phyloP scores from a whole-genome alignment of 2,329 filamentous ascomycete species.

The Stachybotrys chartarum region DNA sequence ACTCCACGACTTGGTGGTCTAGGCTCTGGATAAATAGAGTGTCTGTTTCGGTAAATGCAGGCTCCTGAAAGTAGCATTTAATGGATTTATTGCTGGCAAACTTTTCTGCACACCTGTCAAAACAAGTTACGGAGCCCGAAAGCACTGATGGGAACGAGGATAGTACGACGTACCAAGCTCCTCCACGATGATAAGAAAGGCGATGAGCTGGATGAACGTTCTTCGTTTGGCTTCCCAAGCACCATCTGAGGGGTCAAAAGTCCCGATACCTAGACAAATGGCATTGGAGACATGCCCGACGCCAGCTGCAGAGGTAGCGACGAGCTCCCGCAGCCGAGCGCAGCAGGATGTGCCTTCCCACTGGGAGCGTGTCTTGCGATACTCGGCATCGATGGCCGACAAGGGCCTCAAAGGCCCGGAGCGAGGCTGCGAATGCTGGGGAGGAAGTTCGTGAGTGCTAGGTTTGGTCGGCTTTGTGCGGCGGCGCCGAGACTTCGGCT shows the following conservation, averaged over 20 bases:
- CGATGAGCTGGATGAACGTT: constrained; percentile 45
- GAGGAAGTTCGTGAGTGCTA: background rate
- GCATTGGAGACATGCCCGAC: constrained; percentile 21
- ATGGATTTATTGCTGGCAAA: constrained; percentile 19
- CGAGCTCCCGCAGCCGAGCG: constrained; percentile 22
- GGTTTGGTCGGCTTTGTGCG: background rate
- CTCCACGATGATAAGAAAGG: constrained; percentile 41
- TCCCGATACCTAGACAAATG: constrained; percentile 48
- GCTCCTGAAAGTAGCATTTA: constrained; percentile 46
- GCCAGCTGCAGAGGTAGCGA: constrained; percentile 16
- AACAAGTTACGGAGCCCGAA: background rate
- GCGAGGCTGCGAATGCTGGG: background rate
- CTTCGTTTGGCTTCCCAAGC: constrained; percentile 36
- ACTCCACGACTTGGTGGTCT: constrained; percentile 42
- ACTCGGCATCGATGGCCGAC: constrained; percentile 20
- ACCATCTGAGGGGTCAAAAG: constrained; percentile 43
- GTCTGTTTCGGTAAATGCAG: constrained; percentile 41
- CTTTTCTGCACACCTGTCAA: constrained; percentile 9
- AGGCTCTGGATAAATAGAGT: constrained; percentile 45
- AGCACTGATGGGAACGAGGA: background rate
- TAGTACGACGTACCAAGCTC: constrained; percentile 28
- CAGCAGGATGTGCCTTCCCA: constrained; percentile 20
- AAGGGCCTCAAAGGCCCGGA: constrained; percentile 9
- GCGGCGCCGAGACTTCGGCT: background rate
- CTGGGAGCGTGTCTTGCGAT: constrained; percentile 15